Evolutionary conservation across 768 basidiomycete genomes (phyloP), one percentile per base, ranked within the genome.

Genomic region (Favolaschia claudopus): DNA sequence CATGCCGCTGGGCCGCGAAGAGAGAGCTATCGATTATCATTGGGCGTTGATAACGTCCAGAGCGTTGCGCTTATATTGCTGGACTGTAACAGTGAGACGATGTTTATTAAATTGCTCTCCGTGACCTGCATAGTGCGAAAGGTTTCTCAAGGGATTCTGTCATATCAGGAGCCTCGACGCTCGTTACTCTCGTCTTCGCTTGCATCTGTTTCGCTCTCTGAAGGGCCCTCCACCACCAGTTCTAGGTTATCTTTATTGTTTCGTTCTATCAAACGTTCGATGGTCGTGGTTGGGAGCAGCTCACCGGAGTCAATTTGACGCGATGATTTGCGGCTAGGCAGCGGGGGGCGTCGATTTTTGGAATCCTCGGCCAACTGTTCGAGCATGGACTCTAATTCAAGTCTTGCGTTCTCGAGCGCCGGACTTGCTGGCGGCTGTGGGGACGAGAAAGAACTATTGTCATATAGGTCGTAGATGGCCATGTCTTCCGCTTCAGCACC

Each of bases 401-500:
- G 60, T 14, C 15, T 15, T 14, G 31, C 29, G 4, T 45, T 38
- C 24, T 54, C 20, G 7, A 59, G 28, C 43, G 46, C 29, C 24
- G 58, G 62, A 27, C 58, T 64, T 12, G 40, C 14, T 1, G 62
- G 62, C 19, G 69, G 68, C 10, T 67, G 60, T 19, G 72, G 67
- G 15, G 68, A 63, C 12, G 54, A 52, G 32, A 63, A 55, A 36
- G 64, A 49, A 13, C 65, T 63, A 45, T 67, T 60, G 39, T 55
- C 62, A 43, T 76, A 74, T 9, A 73, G 51, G 46, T 71, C 71
- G 32, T 74, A 74, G 14, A 75, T 43, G 45, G 69, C 58, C 36
- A 60, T 64, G 36, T 72, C 72, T 40, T 70, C 71, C 39, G 68
- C 71, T 28, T 72, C 72, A n/a, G 66, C 69, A n/a, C 45, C 58